A percentile compares a stretch with the other conserved stretches of the same genome.
phyloP scores from a whole-genome alignment of 2,329 filamentous ascomycete genomes.

The Chaetoscypha palmicola region DNA sequence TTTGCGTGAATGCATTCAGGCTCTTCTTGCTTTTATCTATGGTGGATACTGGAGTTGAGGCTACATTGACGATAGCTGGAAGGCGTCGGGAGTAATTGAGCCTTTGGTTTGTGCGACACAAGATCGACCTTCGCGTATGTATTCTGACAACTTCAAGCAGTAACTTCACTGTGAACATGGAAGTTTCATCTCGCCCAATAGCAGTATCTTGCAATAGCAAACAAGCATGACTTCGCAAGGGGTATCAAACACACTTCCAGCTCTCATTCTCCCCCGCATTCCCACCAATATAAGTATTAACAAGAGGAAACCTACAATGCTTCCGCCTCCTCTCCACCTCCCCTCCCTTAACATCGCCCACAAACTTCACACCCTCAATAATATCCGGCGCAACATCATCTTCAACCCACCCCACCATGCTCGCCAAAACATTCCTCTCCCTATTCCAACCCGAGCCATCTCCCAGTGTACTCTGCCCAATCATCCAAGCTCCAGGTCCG shows the following conservation, averaged over 20 bases:
- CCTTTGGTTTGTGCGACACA: too few relatives aligned
- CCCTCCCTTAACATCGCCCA: conserved; percentile 32
- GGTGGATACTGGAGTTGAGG: too few relatives aligned
- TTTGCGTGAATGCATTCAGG: too few relatives aligned
- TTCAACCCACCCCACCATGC: conserved; percentile 43
- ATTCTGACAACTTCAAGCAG: too few relatives aligned
- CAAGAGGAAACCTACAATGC: conserved; percentile 36
- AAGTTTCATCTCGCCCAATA: too few relatives aligned
- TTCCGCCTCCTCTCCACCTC: conserved; percentile 39
- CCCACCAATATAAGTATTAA: conserved; percentile 14
- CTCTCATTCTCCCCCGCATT: conserved; percentile 15
- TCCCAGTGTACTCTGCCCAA: conserved; percentile 25
- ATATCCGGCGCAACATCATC: conserved; percentile 31
- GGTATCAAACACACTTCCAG: conserved; percentile 22
- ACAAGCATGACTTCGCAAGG: too few relatives aligned
- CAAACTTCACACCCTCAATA: conserved; percentile 34
- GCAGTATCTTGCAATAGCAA: too few relatives aligned
- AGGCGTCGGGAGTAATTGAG: too few relatives aligned
- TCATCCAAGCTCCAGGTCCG: conserved; percentile 39
- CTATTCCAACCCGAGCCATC: conserved; percentile 1
- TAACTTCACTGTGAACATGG: too few relatives aligned
- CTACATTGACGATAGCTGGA: too few relatives aligned
- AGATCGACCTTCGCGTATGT: too few relatives aligned
- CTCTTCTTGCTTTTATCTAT: too few relatives aligned
- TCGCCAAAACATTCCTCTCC: conserved; percentile 37